Conservation (phyloP, 257 asterid genomes). For the Mitragyna speciosa region DNA sequence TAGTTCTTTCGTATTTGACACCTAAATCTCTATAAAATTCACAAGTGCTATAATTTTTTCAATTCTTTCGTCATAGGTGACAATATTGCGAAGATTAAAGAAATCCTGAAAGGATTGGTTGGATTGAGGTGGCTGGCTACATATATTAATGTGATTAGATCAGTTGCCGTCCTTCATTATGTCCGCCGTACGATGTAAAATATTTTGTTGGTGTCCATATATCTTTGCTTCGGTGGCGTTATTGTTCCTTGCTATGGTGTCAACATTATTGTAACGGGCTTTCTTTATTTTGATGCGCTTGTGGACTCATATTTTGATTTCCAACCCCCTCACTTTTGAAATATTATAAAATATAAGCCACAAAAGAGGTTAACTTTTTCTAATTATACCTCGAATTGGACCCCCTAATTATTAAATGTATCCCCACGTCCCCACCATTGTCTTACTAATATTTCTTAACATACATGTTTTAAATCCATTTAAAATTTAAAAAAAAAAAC, state of each 20-base stretch:
- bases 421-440: neutral
- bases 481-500: too few relatives aligned
- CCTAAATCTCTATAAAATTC: too few relatives aligned
- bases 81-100: too few relatives aligned
- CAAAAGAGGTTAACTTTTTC: neutral
- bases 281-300: slow-evolving; percentile 2
- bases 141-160: neutral
- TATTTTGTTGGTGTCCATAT: neutral
- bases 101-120: slow-evolving; percentile 2
- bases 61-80: too few relatives aligned
- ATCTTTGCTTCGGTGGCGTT: slow-evolving; percentile 21
- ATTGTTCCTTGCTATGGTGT: slow-evolving; percentile 8
- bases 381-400: neutral
- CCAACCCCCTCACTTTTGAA: neutral
- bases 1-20: too few relatives aligned
- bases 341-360: neutral
- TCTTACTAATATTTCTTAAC: neutral
- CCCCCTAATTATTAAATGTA: neutral
- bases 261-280: slow-evolving; percentile 4
- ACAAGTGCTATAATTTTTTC: too few relatives aligned
- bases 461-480: neutral
- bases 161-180: slow-evolving; percentile 8
- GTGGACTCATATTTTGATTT: neutral
- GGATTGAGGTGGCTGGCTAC: slow-evolving; percentile 14
- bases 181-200: neutral